These are phyloP conservation scores for Lodderomyces theae DNA, from an alignment of 1,139 yeast species.

Conservation along the genomic window DNA sequence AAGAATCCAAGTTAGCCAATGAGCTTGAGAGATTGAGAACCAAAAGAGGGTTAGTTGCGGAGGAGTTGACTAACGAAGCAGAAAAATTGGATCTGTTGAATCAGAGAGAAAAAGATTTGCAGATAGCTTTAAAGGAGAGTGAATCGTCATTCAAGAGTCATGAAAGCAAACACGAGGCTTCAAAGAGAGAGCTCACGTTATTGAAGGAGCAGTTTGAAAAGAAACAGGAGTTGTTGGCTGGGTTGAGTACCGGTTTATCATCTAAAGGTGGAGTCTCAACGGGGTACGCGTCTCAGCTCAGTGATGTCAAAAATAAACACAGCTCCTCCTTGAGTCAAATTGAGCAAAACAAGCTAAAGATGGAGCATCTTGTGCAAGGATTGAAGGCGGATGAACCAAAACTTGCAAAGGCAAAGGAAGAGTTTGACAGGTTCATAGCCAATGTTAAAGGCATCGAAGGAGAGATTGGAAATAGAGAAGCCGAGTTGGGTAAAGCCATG, in stretches of 20 bases:
- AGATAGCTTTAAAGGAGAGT: slow-evolving; percentile 28
- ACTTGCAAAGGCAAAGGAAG: slow-evolving; percentile 52
- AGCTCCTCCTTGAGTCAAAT: slow-evolving; percentile 55
- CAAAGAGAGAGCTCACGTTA: slow-evolving; percentile 42
- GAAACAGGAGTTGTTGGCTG: slow-evolving; percentile 78
- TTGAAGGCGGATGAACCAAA: slow-evolving; percentile 52
- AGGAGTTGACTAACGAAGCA: slow-evolving; percentile 52
- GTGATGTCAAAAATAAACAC: slow-evolving; percentile 58
- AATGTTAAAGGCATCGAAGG: slow-evolving; percentile 45
- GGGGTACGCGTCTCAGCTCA: slow-evolving; percentile 76
- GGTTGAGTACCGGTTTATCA: slow-evolving; percentile 87
- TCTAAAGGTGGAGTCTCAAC: slow-evolving; percentile 74
- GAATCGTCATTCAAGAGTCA: slow-evolving; percentile 25
- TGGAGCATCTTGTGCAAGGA: slow-evolving; percentile 56
- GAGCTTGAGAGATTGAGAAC: slow-evolving; percentile 69
- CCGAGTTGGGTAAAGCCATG: slow-evolving; percentile 40
- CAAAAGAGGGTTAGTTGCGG: slow-evolving; percentile 53
- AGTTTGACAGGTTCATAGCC: slow-evolving; percentile 40
- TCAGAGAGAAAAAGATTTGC: slow-evolving; percentile 19
- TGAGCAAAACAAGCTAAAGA: slow-evolving; percentile 60
- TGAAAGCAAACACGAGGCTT: slow-evolving; percentile 38
- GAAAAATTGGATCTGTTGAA: slow-evolving; percentile 8
- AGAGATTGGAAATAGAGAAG: slow-evolving; percentile 39
- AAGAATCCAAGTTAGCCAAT: slow-evolving; percentile 60
- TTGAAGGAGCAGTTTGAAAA: slow-evolving; percentile 51